Evolutionary conservation across 768 basidiomycete species (phyloP).

Genomic region (Naematelia aurantialba): DNA sequence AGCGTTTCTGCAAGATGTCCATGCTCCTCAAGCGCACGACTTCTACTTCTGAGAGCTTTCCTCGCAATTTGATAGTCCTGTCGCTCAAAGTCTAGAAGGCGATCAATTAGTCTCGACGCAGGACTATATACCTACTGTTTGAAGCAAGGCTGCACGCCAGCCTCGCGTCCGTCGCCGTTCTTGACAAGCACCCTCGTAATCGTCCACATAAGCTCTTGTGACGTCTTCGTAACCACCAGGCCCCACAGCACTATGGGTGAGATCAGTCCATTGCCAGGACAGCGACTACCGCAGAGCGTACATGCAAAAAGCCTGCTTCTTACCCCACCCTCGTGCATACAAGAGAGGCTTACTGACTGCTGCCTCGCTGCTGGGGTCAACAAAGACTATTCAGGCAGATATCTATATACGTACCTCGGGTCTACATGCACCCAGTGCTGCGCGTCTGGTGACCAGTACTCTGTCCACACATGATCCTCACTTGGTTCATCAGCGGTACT

Average conservation of each 20-base stretch:
- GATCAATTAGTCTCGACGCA: background rate
- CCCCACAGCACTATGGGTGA: slow-evolving; percentile 32
- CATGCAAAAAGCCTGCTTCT: slow-evolving; percentile 51
- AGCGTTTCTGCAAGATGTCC: slow-evolving; percentile 38
- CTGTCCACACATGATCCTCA: slow-evolving; percentile 55
- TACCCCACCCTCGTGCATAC: slow-evolving; percentile 53
- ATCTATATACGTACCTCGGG: slow-evolving; percentile 40
- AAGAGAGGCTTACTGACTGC: slow-evolving; percentile 50
- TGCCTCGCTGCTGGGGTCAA: slow-evolving; percentile 43
- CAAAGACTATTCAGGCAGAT: background rate
- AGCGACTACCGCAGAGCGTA: slow-evolving; percentile 37
- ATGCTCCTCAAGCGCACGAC: slow-evolving; percentile 25
- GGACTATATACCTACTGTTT: slow-evolving; percentile 23
- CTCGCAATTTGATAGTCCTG: slow-evolving; percentile 34
- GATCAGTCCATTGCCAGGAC: background rate
- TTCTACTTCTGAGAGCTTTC: slow-evolving; percentile 14
- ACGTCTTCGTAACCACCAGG: slow-evolving; percentile 39
- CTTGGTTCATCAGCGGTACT: slow-evolving; percentile 16
- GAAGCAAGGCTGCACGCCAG: slow-evolving; percentile 37
- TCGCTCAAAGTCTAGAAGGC: slow-evolving; percentile 28
- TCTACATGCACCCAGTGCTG: slow-evolving; percentile 54
- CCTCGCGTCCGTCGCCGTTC: slow-evolving; percentile 20
- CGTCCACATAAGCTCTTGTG: slow-evolving; percentile 43
- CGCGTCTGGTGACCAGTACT: slow-evolving; percentile 45
- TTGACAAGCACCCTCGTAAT: slow-evolving; percentile 28